phyloP scores from a whole-genome alignment of 75 land plant genomes.

The Pinus taeda region DNA sequence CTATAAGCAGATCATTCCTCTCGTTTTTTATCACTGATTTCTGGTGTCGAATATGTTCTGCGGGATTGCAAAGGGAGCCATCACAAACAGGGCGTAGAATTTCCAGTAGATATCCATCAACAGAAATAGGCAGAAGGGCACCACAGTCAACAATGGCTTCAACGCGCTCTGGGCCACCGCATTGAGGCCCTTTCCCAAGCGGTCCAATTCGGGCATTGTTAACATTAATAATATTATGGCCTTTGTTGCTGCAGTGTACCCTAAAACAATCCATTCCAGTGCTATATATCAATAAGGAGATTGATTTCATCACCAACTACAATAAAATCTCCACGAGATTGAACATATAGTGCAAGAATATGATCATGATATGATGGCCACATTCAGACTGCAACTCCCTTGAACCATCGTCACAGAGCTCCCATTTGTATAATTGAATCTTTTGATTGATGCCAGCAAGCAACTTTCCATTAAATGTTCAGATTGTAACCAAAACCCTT shows the following conservation, averaged over 20 bases:
- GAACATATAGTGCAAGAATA: too few species aligned
- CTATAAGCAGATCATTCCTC: slow-evolving; percentile 70
- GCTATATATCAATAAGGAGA: slow-evolving; percentile 40
- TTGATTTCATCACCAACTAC: too few species aligned
- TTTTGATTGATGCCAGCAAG: too few species aligned
- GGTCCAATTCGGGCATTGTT: slow-evolving; percentile 73
- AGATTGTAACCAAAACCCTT: too few species aligned
- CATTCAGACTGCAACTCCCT: too few species aligned
- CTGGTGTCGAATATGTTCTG: slow-evolving; percentile 61
- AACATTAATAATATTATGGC: slow-evolving; percentile 69
- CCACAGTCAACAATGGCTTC: slow-evolving; percentile 74
- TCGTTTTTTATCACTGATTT: slow-evolving; percentile 75
- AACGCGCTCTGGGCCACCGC: slow-evolving; percentile 70
- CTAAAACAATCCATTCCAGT: slow-evolving; percentile 84
- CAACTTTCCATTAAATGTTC: too few species aligned
- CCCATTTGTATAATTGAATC: too few species aligned
- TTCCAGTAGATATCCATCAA: slow-evolving; percentile 94
- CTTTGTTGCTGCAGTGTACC: slow-evolving; percentile 64
- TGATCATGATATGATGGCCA: too few species aligned
- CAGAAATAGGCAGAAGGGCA: slow-evolving; percentile 83
- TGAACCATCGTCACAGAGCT: too few species aligned
- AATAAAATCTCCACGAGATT: too few species aligned
- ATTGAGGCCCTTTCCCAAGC: slow-evolving; percentile 71
- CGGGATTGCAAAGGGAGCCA: slow-evolving; percentile 33
- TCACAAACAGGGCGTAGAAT: slow-evolving; percentile 57